A percentile compares a stretch with the other conserved stretches of the same genome.
Conservation (phyloP, 1,139 yeast species). For the Kodamaea ohmeri region DNA sequence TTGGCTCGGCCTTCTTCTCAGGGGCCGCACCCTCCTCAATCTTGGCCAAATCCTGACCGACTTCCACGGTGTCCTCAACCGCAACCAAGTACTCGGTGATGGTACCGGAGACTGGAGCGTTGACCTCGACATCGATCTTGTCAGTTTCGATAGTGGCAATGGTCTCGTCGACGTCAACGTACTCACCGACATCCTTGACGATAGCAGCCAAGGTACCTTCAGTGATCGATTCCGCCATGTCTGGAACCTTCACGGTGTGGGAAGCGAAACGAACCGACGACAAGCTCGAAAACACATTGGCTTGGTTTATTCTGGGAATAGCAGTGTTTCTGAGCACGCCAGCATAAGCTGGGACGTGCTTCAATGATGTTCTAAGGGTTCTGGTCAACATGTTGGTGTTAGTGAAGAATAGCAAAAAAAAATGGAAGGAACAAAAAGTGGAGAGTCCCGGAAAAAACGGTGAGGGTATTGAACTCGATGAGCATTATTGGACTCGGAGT, state of each 20-base stretch:
- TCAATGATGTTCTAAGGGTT: slow-evolving; percentile 16
- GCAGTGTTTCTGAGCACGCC: slow-evolving; percentile 8
- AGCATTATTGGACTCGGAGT: no score
- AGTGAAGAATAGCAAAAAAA: slow-evolving; percentile 4
- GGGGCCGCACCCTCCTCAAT: slow-evolving; percentile 90
- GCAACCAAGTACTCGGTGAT: slow-evolving; percentile 77
- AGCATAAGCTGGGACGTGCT: slow-evolving; percentile 15
- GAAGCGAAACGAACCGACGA: slow-evolving; percentile 37
- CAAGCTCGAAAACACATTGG: slow-evolving; percentile 6
- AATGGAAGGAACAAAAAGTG: slow-evolving; percentile 1
- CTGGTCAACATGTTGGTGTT: slow-evolving; percentile 17
- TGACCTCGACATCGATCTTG: slow-evolving; percentile 95
- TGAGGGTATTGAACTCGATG: no score
- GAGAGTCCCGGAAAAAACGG: slow-evolving; percentile 2
- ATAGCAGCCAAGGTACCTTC: slow-evolving; percentile 92
- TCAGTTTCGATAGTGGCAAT: slow-evolving; percentile 98
- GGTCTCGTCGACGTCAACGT: slow-evolving; percentile 81
- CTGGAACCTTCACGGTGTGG: slow-evolving; percentile 82
- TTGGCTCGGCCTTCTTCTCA: slow-evolving; percentile 43
- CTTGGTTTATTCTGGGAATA: slow-evolving; percentile 6
- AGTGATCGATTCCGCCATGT: slow-evolving; percentile 97
- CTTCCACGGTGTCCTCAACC: slow-evolving; percentile 92
- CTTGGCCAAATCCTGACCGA: slow-evolving; percentile 89
- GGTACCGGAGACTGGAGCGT: slow-evolving; percentile 91
- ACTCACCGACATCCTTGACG: slow-evolving; percentile 83